Conservation (phyloP, 2,329 filamentous ascomycete species). For the Alternaria infectoria region DNA sequence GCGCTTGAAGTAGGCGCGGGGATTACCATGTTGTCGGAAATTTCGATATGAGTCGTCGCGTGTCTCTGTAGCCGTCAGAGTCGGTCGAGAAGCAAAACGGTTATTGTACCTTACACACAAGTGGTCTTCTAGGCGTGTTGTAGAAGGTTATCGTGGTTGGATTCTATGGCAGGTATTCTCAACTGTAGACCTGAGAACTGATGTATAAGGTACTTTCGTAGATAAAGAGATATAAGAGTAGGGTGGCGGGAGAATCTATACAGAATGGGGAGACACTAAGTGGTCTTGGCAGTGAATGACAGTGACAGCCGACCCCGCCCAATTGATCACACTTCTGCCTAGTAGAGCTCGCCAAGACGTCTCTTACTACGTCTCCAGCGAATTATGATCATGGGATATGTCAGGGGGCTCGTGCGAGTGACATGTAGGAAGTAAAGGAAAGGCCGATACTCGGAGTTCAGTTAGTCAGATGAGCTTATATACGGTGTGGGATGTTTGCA, state of each 20-base stretch:
- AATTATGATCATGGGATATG: not conserved
- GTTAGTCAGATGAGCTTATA: accelerated
- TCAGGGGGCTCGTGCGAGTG: not conserved
- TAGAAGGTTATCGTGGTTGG: not conserved
- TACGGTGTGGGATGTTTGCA: not conserved
- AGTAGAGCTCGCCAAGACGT: not conserved
- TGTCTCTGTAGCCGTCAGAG: not conserved
- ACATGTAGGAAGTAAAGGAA: not conserved
- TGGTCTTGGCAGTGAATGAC: not conserved
- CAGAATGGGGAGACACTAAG: not conserved
- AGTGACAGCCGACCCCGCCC: not conserved
- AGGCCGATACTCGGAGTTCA: not conserved
- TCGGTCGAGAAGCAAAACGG: not conserved
- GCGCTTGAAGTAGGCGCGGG: not conserved
- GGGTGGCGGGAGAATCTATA: not conserved
- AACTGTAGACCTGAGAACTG: not conserved
- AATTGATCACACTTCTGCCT: not conserved
- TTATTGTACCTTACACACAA: not conserved
- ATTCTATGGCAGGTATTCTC: not conserved
- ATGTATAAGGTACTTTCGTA: not conserved
- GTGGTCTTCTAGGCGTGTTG: not conserved
- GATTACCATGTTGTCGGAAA: not conserved
- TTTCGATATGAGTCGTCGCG: not conserved
- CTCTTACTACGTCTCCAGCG: not conserved
- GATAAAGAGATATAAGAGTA: not conserved